Evolutionary conservation across 306 rosid species (phyloP), one percentile per base, ranked within the genome.

Genomic region (Malus orientalis): DNA sequence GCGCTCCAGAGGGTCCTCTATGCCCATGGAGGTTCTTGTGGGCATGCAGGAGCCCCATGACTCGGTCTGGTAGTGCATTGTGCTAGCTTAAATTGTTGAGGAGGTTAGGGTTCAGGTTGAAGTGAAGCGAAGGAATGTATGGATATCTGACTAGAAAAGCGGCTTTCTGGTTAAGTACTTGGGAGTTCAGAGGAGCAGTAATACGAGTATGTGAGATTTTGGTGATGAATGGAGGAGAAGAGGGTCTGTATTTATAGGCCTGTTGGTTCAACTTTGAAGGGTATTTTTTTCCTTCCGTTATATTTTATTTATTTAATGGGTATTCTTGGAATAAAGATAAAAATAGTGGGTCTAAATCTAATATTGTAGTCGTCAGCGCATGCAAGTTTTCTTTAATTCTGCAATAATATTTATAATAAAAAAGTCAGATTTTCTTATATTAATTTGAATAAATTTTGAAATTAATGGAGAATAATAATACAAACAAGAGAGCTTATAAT

Each of bases 191-290:
- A 42, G 54, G 54, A 4, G 8, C 2, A 49, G 8, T 4, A 14
- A 16, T 49, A 49, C 20, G 69, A 29, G 11, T 8, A 63, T 22
- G 63, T 33, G 76, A 3, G 45, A 71, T 13, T 49, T 11, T 40
- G 73, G 84, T 69, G 86, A 76, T 80, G 38, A 45, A 63, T 27
- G 70, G 73, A 15, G 57, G 72, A 65, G 30, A 71, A 3, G 69
- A 53, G 68, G 64, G 67, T 51, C 33, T 74, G 61, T 89, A 93
- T 89, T 91, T 93, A 93, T 91, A 93, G 93, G 82, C 73, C 71
- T 5, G 66, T n/a, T 1, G 27, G 61, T 4, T 22, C 25, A 57
- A 65, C 57, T 69, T 53, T 59, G 66, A 63, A 76, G 29, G 38
- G 76, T 78, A 42, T 69, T 40, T 15, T n/a, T 58, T 12, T 30